Percentiles rank a stretch among this genome's conserved stretches.
Evolutionary conservation across 116 monocot species (phyloP).

Genomic region (Posidonia oceanica): DNA sequence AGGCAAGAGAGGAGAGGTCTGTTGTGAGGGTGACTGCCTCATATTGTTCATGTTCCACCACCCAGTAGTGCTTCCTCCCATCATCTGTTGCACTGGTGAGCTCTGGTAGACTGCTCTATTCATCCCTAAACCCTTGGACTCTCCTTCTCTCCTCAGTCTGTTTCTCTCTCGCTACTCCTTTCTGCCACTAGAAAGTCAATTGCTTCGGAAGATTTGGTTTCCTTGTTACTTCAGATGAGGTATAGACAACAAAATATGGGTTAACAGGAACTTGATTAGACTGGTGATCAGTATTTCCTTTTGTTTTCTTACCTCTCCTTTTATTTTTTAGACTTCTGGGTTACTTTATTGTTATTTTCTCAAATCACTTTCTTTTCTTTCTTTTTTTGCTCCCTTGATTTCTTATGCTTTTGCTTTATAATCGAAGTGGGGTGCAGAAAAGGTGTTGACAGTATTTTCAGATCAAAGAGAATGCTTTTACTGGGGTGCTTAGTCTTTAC

Average conservation of each 20-base stretch:
- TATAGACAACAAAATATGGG: slow-evolving; percentile 21
- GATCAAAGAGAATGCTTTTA: slow-evolving; percentile 14
- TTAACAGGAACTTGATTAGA: background rate
- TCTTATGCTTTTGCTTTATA: slow-evolving; percentile 40
- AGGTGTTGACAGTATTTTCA: slow-evolving; percentile 44
- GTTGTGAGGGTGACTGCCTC: slow-evolving; percentile 21
- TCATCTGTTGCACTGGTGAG: background rate
- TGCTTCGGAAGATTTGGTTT: no score
- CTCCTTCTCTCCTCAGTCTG: slow-evolving; percentile 8
- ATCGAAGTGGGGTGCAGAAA: slow-evolving; percentile 32
- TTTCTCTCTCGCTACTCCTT: no score
- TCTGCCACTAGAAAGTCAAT: no score
- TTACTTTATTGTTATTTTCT: slow-evolving; percentile 17
- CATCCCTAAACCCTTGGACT: background rate
- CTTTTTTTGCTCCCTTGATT: slow-evolving; percentile 8
- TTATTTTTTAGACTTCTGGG: background rate
- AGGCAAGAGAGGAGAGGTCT: slow-evolving; percentile 8
- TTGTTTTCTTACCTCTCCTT: slow-evolving; percentile 8
- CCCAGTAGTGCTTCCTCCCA: slow-evolving; percentile 6
- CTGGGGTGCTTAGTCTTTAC: no score
- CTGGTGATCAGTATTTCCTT: background rate
- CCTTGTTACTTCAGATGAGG: slow-evolving; percentile 32
- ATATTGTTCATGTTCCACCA: slow-evolving; percentile 25
- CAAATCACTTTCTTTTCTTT: slow-evolving; percentile 6
- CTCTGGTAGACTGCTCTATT: background rate